Evolutionary conservation across 768 basidiomycete genomes (phyloP).

Genomic region (Udeniomyces megalosporus): DNA sequence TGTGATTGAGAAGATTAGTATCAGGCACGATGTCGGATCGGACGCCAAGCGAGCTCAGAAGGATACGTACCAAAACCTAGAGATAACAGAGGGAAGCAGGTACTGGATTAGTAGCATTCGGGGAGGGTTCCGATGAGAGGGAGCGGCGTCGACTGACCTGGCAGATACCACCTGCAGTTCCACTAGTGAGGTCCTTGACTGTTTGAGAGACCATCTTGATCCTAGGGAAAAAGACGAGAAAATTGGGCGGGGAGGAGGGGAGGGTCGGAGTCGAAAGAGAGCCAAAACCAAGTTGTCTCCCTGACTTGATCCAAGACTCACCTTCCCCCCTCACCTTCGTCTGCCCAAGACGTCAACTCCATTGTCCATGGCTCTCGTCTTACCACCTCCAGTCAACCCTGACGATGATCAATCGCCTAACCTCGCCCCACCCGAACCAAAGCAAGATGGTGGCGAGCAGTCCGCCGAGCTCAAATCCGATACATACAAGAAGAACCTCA

Average conservation of each 20-base stretch:
- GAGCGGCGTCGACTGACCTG: background rate
- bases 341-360: background rate
- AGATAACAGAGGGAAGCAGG: background rate
- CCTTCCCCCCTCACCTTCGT: background rate
- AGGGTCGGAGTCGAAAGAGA: background rate
- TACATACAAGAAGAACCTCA: conserved; percentile 61
- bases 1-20: conserved; percentile 34
- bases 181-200: conserved; percentile 1
- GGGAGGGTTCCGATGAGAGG: background rate
- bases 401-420: conserved; percentile 21
- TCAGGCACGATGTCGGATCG: conserved; percentile 3
- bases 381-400: conserved; percentile 27
- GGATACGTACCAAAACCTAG: background rate
- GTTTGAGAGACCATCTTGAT: background rate
- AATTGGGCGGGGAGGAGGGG: background rate
- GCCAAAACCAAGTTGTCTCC: too few species aligned
- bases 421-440: conserved; percentile 14
- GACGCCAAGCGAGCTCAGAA: background rate
- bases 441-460: conserved; percentile 8
- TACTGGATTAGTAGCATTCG: background rate
- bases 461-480: conserved; percentile 28
- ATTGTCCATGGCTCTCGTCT: conserved; percentile 23
- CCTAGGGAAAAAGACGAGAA: too few species aligned
- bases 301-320: too few species aligned
- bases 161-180: conserved; percentile 6